Evolutionary conservation across 208 protist species (phyloP), one percentile per base, ranked within the genome.

Genomic region (Trypanosomatidae sp.): DNA sequence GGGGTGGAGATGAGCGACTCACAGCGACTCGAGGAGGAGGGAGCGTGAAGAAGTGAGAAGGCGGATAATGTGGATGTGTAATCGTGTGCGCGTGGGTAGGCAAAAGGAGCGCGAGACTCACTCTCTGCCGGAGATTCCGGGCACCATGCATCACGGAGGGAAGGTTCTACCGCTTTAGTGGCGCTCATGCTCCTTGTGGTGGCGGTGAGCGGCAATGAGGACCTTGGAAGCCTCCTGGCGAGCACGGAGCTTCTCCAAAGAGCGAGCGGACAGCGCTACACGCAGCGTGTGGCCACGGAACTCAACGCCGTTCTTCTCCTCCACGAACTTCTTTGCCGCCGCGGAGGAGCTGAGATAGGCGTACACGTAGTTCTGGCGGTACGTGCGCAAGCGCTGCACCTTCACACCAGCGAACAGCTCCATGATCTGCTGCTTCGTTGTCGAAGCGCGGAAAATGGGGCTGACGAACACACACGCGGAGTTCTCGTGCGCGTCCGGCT

Each of bases 351-450:
- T 84, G 39, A 92, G 80, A 82, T 92, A 95, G 65, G 84, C 87
- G 86, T 92, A 95, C 55, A 77, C 84, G 79, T 78, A 92, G 90
- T 95, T 95, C 67, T 85, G 69, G 84, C 88, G 87, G 86, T 95
- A 95, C 58, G 81, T 86, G 77, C 90, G 90, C 73, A 92, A 69
- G 80, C 85, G 86, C 79, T 83, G 79, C 64, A 95, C 85, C 80
- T 90, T 92, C 75, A 85, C 52, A 69, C 87, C 90, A 19, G 41
- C 49, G 69, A 95, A 95, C 66, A 95, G 86, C 69, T 88, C 88
- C 65, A 76, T 72, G 69, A 92, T 83, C 84, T 95, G 87, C 80
- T 84, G 71, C 66, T 83, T 77, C 62, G 83, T 91, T 39, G 87
- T 82, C 58, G 82, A 90, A 62, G 76, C 69, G 84, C 90, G 90